Percentiles rank a stretch among this genome's conserved stretches.
Evolutionary conservation across 306 rosid genomes (phyloP).

Genomic region (Sphenostylis stenocarpa): DNA sequence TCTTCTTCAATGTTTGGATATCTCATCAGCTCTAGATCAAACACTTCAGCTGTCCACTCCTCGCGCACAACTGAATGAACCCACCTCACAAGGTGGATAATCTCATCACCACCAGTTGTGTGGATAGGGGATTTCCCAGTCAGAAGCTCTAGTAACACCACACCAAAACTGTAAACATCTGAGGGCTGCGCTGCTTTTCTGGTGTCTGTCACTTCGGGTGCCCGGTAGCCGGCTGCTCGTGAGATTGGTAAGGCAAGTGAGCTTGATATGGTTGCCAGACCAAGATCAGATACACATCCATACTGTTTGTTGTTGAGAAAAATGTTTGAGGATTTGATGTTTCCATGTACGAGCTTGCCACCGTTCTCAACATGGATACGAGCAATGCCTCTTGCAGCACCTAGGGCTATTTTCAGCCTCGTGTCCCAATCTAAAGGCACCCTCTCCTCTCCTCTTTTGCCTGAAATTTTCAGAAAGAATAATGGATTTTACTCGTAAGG

Average conservation of each 20-base stretch:
- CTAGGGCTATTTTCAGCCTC: slow-evolving; percentile 74
- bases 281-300: slow-evolving; percentile 84
- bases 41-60: slow-evolving; percentile 97
- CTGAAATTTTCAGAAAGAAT: slow-evolving; percentile 42
- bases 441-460: slow-evolving; percentile 77
- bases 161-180: slow-evolving; percentile 91
- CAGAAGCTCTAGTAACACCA: slow-evolving; percentile 82
- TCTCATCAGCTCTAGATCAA: slow-evolving; percentile 83
- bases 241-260: slow-evolving; percentile 73
- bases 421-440: slow-evolving; percentile 80
- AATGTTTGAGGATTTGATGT: slow-evolving; percentile 78
- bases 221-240: slow-evolving; percentile 93
- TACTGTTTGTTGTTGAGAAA: slow-evolving; percentile 59
- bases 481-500: not conserved
- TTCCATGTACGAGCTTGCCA: slow-evolving; percentile 87
- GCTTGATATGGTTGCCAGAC: slow-evolving; percentile 72
- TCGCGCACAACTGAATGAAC: slow-evolving; percentile 94
- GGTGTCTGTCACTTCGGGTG: slow-evolving; percentile 90
- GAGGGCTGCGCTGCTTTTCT: slow-evolving; percentile 79
- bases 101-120: slow-evolving; percentile 84
- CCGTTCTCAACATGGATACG: slow-evolving; percentile 64
- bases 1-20: slow-evolving; percentile 91
- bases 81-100: slow-evolving; percentile 88
- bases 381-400: slow-evolving; percentile 84
- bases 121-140: slow-evolving; percentile 93